Conservation (phyloP, 2,329 filamentous ascomycete species). For the Fusarium buharicum region DNA sequence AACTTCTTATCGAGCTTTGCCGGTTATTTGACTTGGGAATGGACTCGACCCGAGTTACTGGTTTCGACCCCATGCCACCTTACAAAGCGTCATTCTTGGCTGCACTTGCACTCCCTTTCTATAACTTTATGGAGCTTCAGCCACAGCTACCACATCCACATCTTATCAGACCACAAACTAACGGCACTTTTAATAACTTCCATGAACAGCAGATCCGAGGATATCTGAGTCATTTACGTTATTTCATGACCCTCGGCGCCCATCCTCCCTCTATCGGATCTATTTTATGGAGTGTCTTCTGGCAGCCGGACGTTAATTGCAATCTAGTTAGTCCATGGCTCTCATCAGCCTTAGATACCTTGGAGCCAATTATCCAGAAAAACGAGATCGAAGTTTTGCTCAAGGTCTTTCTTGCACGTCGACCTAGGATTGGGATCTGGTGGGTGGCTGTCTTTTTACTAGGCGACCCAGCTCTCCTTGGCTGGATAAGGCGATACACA, state of each 20-base stretch:
- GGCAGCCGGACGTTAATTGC: conserved; percentile 8
- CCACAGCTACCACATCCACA: conserved; percentile 3
- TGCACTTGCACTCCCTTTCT: conserved; percentile 14
- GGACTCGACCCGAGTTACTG: background rate
- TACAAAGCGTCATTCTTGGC: conserved; percentile 13
- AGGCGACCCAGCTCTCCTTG: background rate
- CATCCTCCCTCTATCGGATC: background rate
- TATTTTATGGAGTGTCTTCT: conserved; percentile 10
- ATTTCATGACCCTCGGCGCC: conserved; percentile 15
- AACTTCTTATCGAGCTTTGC: conserved; percentile 18
- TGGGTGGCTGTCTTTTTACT: conserved; percentile 16
- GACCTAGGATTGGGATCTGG: conserved; percentile 1
- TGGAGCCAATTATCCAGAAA: background rate
- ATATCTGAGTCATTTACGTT: background rate
- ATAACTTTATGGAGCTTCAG: background rate
- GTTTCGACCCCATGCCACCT: background rate
- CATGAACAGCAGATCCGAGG: background rate
- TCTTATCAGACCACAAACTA: background rate
- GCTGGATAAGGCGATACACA: background rate
- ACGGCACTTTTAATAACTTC: background rate
- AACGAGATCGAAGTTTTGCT: background rate
- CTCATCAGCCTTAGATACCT: background rate
- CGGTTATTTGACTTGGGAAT: conserved; percentile 3
- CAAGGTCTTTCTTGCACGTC: conserved; percentile 2
- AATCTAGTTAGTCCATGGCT: conserved; percentile 14